These are phyloP conservation scores for Volvox africanus DNA, from an alignment of 139 green algal genomes.

Conservation along the genomic window DNA sequence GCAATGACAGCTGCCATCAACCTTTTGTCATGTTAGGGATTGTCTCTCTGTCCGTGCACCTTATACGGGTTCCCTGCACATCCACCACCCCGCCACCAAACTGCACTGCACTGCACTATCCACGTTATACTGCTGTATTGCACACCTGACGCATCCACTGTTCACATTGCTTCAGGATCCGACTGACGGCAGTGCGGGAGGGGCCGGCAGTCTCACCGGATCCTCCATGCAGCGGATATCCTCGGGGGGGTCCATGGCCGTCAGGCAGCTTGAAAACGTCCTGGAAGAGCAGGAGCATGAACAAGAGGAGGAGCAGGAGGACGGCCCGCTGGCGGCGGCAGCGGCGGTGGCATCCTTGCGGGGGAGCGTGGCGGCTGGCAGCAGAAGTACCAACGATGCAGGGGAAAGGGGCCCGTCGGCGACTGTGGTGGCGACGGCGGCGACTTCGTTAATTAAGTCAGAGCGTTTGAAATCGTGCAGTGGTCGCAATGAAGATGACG, in stretches of 20 bases:
- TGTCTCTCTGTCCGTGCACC: too few relatives aligned
- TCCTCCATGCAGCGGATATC: background rate
- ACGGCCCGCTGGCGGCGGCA: constrained; percentile 10
- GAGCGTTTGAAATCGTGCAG: background rate
- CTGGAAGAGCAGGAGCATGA: constrained; percentile 16
- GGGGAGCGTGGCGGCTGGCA: background rate
- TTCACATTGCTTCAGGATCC: background rate
- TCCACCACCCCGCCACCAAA: too few relatives aligned
- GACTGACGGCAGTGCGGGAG: background rate
- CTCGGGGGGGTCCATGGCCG: background rate
- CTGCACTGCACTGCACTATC: too few relatives aligned
- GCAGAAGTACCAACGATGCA: background rate
- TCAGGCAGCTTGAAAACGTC: background rate
- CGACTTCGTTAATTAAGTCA: background rate
- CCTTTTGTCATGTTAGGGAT: too few relatives aligned
- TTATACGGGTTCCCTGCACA: too few relatives aligned
- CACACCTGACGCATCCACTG: too few relatives aligned
- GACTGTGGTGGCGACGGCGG: background rate
- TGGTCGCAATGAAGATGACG: background rate
- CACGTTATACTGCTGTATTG: too few relatives aligned
- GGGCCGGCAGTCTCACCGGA: background rate
- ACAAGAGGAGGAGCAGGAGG: constrained; percentile 6
- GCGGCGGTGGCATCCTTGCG: background rate
- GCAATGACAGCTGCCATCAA: too few relatives aligned
- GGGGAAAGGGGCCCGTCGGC: background rate